Evolutionary conservation across 2,329 filamentous ascomycete genomes (phyloP).

Genomic region (Hymenoscyphus albidus): DNA sequence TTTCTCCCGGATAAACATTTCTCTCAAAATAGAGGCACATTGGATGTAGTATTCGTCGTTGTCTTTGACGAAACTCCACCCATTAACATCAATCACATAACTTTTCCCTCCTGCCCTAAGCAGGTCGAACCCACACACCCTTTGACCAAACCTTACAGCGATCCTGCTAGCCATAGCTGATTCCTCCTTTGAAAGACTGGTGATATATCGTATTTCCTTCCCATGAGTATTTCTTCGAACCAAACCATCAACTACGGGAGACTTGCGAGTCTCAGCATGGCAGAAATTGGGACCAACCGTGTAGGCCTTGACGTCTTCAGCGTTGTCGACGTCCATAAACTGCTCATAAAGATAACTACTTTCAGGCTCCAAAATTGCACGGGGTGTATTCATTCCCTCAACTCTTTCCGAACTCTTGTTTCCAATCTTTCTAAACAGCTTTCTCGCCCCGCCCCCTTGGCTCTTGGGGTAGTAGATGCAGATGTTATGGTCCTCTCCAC

Average conservation of each 20-base stretch:
- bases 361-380: constrained; percentile 73
- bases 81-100: constrained; percentile 98
- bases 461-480: constrained; percentile 93
- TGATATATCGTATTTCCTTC: constrained; percentile 95
- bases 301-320: constrained; percentile 97
- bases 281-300: constrained; percentile 92
- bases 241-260: constrained; percentile 91
- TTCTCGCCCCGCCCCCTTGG: constrained; percentile 81
- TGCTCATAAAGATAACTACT: constrained; percentile 96
- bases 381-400: constrained; percentile 67
- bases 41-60: constrained; percentile 98
- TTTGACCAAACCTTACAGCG: constrained; percentile 85
- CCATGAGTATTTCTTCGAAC: constrained; percentile 95
- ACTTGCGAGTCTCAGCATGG: constrained; percentile 95
- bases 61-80: constrained; percentile 99
- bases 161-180: constrained; percentile 85
- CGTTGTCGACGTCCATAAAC: constrained; percentile 93
- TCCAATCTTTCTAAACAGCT: constrained; percentile 93
- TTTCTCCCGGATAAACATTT: constrained; percentile 83
- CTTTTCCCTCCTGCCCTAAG: constrained; percentile 84
- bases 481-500: constrained; percentile 97
- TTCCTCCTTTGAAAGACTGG: constrained; percentile 75
- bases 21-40: constrained; percentile 77
- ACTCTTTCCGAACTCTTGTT: constrained; percentile 99
- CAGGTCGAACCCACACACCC: constrained; percentile 94